These are phyloP conservation scores for Cyclotella atomus DNA, from an alignment of 108 stramenopile genomes.

Conservation along the genomic window DNA sequence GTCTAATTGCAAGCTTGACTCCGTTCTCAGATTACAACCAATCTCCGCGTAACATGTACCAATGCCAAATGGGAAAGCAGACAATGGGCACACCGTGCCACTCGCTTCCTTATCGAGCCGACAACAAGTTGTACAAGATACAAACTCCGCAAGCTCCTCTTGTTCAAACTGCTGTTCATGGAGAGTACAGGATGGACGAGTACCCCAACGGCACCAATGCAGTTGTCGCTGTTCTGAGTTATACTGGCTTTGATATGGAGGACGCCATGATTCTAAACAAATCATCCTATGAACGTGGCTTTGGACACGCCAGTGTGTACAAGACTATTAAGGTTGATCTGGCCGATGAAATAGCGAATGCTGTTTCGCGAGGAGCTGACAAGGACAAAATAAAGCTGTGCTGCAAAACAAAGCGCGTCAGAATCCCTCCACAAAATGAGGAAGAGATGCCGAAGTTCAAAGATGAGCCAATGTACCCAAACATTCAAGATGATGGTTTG, in stretches of 20 bases:
- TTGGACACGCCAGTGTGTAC: conserved; percentile 94
- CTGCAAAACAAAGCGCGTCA: conserved; percentile 44
- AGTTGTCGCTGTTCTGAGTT: conserved; percentile 97
- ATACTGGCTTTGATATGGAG: conserved; percentile 99
- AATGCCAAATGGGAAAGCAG: conserved; percentile 99
- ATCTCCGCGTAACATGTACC: conserved; percentile 95
- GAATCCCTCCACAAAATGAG: conserved; percentile 41
- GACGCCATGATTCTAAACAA: conserved; percentile 99
- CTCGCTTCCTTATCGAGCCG: conserved; percentile 89
- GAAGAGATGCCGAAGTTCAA: conserved; percentile 37
- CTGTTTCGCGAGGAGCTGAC: conserved; percentile 58
- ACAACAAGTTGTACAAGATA: conserved; percentile 96
- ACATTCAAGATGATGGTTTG: conserved; percentile 92
- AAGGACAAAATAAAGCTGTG: conserved; percentile 52
- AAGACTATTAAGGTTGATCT: conserved; percentile 93
- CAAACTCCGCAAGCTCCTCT: conserved; percentile 96
- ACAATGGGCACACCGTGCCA: conserved; percentile 99
- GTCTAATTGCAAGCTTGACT: conserved; percentile 94
- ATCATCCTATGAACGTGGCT: conserved; percentile 91
- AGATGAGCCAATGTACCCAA: conserved; percentile 61
- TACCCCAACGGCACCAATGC: conserved; percentile 99
- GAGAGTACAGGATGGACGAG: conserved; percentile 96
- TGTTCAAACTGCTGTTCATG: conserved; percentile 92
- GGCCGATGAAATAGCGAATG: conserved; percentile 70
- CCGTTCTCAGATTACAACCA: conserved; percentile 99